Evolutionary conservation across 805 yeast species (phyloP), one percentile per base, ranked within the genome.

Genomic region (Schwanniomyces pseudopolymorphus): DNA sequence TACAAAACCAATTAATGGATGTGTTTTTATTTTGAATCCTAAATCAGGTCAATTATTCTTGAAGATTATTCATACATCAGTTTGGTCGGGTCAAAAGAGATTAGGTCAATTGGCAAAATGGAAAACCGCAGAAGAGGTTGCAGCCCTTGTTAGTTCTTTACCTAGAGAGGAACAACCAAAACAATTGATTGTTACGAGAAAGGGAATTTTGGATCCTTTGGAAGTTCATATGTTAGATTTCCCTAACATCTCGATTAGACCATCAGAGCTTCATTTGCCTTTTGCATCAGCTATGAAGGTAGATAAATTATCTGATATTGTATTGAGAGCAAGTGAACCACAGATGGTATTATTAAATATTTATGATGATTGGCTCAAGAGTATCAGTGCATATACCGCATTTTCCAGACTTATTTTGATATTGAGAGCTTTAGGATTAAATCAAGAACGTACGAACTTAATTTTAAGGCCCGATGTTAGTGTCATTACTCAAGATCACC

Each of bases 121-220:
- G 99, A 94, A 92, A 63, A 84, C 98, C 1, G 98, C 99, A 0
- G 99, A 94, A 67, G 98, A 92, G 65, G 96, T 89, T 19, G 92
- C 97, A 13, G 96, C 96, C 0, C 71, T 94, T 52, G 79, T 94
- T 16, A 77, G 97, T 37, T 88, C 97, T 0, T 69, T 94, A 44
- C 97, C 97, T 0, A 77, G 82, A 45, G 97, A 92, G 58, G 97
- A 94, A 66, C 97, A 90, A 58, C 99, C 99, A 2, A 87, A 87
- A 58, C 96, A 91, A 65, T 70, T 94, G 49, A 87, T 94, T 60
- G 91, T 89, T 8, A 87, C 97, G 0, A 75, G 98, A 57, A 89
- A 87, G 57, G 95, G 96, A 11, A 85, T 94, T 77, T 59, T 87
- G 48, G 99, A 94, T 70, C 98, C 99, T 3, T 69, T 94, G 43